phyloP scores from a whole-genome alignment of 495 filamentous ascomycete species.

The Penicillium coprophilum region DNA sequence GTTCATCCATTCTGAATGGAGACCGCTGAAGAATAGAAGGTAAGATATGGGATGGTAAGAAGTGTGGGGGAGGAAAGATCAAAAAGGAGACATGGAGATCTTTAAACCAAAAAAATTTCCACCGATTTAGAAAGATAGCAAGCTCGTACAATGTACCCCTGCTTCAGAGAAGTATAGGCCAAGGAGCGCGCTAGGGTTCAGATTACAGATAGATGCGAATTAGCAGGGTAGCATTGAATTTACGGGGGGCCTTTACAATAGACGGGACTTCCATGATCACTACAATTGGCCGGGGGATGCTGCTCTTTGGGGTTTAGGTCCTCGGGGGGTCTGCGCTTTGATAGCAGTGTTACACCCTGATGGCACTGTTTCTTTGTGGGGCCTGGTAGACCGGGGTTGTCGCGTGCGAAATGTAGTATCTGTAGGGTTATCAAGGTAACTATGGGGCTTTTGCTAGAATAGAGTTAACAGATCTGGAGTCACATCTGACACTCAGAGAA shows the following conservation, averaged over 20 bases:
- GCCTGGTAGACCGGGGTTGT: constrained; percentile 4
- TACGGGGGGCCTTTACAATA: too few species aligned
- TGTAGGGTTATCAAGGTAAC: constrained; percentile 8
- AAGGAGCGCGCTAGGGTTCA: neutral
- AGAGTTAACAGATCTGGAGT: constrained; percentile 1
- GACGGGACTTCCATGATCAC: too few species aligned
- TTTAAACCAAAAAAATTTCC: constrained; percentile 6
- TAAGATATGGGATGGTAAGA: neutral
- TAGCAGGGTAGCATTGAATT: constrained; percentile 11
- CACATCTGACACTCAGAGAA: too few species aligned
- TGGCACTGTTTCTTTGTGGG: constrained; percentile 8
- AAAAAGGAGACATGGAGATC: constrained; percentile 1
- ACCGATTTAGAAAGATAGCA: neutral
- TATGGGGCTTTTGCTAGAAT: neutral
- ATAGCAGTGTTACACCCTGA: constrained; percentile 27
- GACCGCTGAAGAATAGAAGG: neutral
- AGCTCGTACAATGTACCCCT: neutral
- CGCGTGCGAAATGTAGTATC: constrained; percentile 17
- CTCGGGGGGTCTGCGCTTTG: constrained; percentile 20
- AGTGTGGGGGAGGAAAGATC: neutral
- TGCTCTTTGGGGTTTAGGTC: neutral
- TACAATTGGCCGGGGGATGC: neutral
- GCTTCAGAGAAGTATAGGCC: neutral
- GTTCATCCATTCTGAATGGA: constrained; percentile 17
- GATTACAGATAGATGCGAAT: neutral